A percentile compares a stretch with the other conserved stretches of the same genome.
These are phyloP conservation scores for Aspergillaceae sp. DNA, from an alignment of 2,329 filamentous ascomycete species.

Conservation along the genomic window DNA sequence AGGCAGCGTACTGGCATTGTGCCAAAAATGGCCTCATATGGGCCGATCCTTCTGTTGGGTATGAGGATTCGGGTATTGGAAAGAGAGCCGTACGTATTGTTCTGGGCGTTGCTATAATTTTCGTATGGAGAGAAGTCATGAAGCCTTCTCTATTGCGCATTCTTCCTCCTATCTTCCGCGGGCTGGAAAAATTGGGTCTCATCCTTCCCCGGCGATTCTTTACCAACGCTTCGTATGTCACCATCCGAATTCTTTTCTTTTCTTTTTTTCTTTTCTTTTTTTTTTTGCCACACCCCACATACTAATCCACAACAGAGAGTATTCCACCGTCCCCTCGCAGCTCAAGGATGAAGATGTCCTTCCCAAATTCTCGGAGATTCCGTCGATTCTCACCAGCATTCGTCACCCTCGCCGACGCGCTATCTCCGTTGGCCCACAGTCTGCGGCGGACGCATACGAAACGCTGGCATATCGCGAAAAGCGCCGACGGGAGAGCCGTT, in stretches of 20 bases:
- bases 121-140: slow-evolving; percentile 81
- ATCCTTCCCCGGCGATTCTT: slow-evolving; percentile 85
- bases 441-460: slow-evolving; percentile 92
- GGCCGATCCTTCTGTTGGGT: slow-evolving; percentile 51
- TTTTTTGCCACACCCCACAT: background rate
- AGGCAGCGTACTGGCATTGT: slow-evolving; percentile 78
- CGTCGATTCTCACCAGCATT: slow-evolving; percentile 71
- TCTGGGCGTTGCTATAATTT: slow-evolving; percentile 72
- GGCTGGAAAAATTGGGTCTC: slow-evolving; percentile 70
- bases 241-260: too few species aligned
- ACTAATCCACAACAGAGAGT: slow-evolving; percentile 45
- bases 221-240: slow-evolving; percentile 62
- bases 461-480: slow-evolving; percentile 83
- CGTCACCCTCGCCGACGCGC: slow-evolving; percentile 69
- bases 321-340: slow-evolving; percentile 69
- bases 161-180: slow-evolving; percentile 78
- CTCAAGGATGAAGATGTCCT: slow-evolving; percentile 78
- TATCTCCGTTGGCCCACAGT: slow-evolving; percentile 87
- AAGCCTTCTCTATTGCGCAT: slow-evolving; percentile 71
- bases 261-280: background rate
- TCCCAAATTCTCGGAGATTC: slow-evolving; percentile 79
- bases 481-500: slow-evolving; percentile 52
- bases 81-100: slow-evolving; percentile 60
- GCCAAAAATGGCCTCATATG: slow-evolving; percentile 49
- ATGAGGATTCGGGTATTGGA: slow-evolving; percentile 57